A percentile compares a stretch with the other conserved stretches of the same genome.
Evolutionary conservation across 805 yeast species (phyloP).

Genomic region (Candida maesae): DNA sequence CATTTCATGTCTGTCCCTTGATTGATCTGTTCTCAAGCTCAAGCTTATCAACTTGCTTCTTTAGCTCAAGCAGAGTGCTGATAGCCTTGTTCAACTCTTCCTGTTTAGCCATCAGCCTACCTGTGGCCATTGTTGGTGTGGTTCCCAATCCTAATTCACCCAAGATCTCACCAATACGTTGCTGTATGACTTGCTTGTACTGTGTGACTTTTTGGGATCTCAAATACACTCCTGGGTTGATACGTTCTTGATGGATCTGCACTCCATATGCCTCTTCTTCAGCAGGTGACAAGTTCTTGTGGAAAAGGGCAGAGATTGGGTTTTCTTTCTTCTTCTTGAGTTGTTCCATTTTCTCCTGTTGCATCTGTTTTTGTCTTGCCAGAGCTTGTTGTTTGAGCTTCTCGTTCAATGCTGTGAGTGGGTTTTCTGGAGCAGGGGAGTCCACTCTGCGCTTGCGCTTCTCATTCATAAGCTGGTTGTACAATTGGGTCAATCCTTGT

Average conservation of each 20-base stretch:
- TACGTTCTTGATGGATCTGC: slow-evolving; percentile 67
- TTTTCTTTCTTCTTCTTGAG: slow-evolving; percentile 23
- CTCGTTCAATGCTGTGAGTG: slow-evolving; percentile 40
- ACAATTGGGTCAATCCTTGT: slow-evolving; percentile 85
- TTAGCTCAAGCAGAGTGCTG: slow-evolving; percentile 71
- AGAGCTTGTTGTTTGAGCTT: slow-evolving; percentile 29
- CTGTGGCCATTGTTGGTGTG: slow-evolving; percentile 86
- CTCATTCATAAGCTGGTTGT: slow-evolving; percentile 71
- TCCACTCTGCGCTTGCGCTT: slow-evolving; percentile 50
- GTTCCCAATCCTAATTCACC: slow-evolving; percentile 78
- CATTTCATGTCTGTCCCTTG: no score
- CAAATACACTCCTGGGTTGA: slow-evolving; percentile 68
- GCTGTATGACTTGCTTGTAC: slow-evolving; percentile 72
- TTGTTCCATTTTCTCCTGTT: slow-evolving; percentile 23
- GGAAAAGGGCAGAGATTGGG: slow-evolving; percentile 35
- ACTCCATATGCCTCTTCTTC: slow-evolving; percentile 87
- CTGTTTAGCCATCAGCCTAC: slow-evolving; percentile 68
- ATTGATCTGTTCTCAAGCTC: slow-evolving; percentile 66
- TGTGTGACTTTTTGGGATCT: slow-evolving; percentile 77
- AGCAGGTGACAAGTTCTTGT: slow-evolving; percentile 52
- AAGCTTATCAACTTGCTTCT: slow-evolving; percentile 81
- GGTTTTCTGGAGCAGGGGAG: slow-evolving; percentile 38
- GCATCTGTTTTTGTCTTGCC: slow-evolving; percentile 23
- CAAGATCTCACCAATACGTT: slow-evolving; percentile 54
- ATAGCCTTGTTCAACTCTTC: slow-evolving; percentile 72